phyloP scores from a whole-genome alignment of 148 eudicot species.

The Rhododendron molle region DNA sequence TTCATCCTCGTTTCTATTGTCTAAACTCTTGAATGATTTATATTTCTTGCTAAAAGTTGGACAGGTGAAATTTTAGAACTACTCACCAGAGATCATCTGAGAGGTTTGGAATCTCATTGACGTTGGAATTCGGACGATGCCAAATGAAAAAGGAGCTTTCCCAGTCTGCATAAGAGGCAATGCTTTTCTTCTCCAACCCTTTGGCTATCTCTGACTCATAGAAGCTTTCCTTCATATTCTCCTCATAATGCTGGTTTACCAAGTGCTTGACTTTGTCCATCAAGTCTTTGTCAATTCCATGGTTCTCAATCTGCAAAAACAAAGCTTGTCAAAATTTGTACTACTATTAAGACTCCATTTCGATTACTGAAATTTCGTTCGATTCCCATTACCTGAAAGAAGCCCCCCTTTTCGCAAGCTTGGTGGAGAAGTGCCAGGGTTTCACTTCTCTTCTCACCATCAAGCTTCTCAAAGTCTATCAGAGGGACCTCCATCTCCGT shows the following conservation, averaged over 20 bases:
- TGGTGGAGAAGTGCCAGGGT: constrained; percentile 69
- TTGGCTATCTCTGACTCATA: constrained; percentile 46
- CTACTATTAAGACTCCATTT: neutral
- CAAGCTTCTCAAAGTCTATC: constrained; percentile 64
- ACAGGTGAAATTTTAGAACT: neutral
- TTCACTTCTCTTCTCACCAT: constrained; percentile 54
- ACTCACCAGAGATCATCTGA: constrained; percentile 56
- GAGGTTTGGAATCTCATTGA: constrained; percentile 38
- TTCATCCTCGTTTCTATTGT: neutral
- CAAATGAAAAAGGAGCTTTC: constrained; percentile 65
- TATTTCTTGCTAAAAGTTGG: neutral
- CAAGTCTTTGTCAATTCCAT: constrained; percentile 52
- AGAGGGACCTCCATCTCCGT: constrained; percentile 63
- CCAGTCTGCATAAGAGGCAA: constrained; percentile 52
- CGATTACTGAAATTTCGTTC: neutral
- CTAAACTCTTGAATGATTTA: neutral
- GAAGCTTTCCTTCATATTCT: constrained; percentile 53
- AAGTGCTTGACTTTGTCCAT: constrained; percentile 61
- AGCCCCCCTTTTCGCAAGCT: constrained; percentile 85
- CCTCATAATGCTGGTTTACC: constrained; percentile 58
- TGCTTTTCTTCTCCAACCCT: constrained; percentile 33
- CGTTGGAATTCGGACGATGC: constrained; percentile 66
- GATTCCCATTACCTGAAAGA: constrained; percentile 51
- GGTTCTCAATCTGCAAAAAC: constrained; percentile 68
- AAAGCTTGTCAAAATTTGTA: neutral